Percentiles rank a stretch among this genome's conserved stretches.
These are phyloP conservation scores for Leptographium wingfieldii DNA, from an alignment of 2,329 filamentous ascomycete species.

Conservation along the genomic window DNA sequence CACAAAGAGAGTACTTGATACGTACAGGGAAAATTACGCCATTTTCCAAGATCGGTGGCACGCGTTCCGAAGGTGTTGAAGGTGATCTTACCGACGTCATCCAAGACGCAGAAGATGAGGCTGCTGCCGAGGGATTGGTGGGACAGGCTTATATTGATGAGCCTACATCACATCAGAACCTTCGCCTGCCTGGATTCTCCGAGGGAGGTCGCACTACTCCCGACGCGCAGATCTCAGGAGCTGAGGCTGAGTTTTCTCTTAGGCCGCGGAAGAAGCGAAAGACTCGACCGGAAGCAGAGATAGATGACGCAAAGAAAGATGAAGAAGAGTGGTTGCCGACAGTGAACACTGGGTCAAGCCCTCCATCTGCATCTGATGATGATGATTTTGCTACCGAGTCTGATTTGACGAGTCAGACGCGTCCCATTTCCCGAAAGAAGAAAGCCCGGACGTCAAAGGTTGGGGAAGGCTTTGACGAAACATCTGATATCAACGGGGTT, in stretches of 20 bases:
- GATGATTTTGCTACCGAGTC: slow-evolving; percentile 5
- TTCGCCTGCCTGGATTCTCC: slow-evolving; percentile 61
- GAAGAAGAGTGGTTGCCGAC: slow-evolving; percentile 10
- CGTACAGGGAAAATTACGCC: slow-evolving; percentile 96
- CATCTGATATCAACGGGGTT: slow-evolving; percentile 42
- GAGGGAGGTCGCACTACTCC: slow-evolving; percentile 22
- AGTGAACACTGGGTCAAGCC: slow-evolving; percentile 13
- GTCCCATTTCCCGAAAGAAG: slow-evolving; percentile 17
- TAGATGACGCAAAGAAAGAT: slow-evolving; percentile 19
- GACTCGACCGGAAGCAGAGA: slow-evolving; percentile 20
- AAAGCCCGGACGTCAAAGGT: slow-evolving; percentile 13
- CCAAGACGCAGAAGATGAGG: slow-evolving; percentile 70
- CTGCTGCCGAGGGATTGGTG: slow-evolving; percentile 36
- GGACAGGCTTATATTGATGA: slow-evolving; percentile 28
- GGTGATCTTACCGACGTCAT: slow-evolving; percentile 66
- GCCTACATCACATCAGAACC: slow-evolving; percentile 55
- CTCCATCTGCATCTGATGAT: slow-evolving; percentile 13
- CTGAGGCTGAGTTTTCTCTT: slow-evolving; percentile 42
- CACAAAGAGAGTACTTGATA: slow-evolving; percentile 77
- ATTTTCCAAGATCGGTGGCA: slow-evolving; percentile 65
- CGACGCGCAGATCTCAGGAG: slow-evolving; percentile 21
- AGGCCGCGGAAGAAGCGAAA: slow-evolving; percentile 45
- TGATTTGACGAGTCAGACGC: slow-evolving; percentile 16
- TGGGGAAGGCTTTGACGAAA: slow-evolving; percentile 18
- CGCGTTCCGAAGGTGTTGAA: slow-evolving; percentile 46